Percentiles rank a stretch among this genome's conserved stretches.
These are phyloP conservation scores for Ceratobasidium sp. DNA, from an alignment of 1,284 basidiomycete genomes.

Conservation along the genomic window DNA sequence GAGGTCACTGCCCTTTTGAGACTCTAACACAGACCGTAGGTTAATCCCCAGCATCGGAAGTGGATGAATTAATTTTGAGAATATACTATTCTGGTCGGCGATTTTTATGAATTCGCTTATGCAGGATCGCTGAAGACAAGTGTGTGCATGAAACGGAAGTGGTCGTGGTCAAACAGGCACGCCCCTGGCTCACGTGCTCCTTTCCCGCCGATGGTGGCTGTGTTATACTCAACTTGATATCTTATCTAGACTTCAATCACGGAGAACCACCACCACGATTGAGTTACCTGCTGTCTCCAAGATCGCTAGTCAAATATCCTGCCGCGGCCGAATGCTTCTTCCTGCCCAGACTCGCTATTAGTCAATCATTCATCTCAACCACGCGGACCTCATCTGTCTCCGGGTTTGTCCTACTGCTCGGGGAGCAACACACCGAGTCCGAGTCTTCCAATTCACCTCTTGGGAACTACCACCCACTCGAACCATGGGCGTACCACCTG, in stretches of 20 bases:
- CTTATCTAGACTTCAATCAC: background rate
- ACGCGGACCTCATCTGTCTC: background rate
- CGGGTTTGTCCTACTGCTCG: background rate
- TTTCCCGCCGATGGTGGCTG: background rate
- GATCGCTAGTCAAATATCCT: too few species aligned
- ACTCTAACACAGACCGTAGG: too few species aligned
- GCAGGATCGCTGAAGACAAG: background rate
- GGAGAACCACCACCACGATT: background rate
- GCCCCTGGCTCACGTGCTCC: background rate
- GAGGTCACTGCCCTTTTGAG: too few species aligned
- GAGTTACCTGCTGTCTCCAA: too few species aligned
- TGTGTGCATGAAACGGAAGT: background rate
- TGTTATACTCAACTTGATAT: background rate
- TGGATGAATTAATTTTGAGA: too few species aligned
- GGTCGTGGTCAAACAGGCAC: background rate
- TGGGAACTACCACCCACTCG: background rate
- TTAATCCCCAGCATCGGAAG: too few species aligned
- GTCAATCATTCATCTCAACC: background rate
- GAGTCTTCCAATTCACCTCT: constrained; percentile 3
- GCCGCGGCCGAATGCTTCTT: too few species aligned
- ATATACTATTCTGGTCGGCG: too few species aligned
- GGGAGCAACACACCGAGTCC: constrained; percentile 12
- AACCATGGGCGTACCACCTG: background rate
- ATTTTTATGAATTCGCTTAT: too few species aligned
- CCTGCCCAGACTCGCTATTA: too few species aligned